phyloP scores from a whole-genome alignment of 179 eudicot species.

The Amaranthus tricolor region DNA sequence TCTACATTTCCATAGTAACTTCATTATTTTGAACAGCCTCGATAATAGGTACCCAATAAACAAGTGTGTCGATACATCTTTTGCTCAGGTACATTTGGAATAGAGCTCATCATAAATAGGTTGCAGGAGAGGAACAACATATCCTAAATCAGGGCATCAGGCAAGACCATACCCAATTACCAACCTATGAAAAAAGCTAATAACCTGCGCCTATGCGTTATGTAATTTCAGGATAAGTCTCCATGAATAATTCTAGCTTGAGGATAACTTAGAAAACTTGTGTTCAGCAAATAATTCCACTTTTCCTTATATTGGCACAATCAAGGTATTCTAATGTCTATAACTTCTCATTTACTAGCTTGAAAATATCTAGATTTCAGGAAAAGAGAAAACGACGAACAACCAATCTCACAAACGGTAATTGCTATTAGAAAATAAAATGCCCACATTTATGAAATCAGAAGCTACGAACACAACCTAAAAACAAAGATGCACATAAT shows the following conservation, averaged over 20 bases:
- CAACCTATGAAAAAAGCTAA: not conserved
- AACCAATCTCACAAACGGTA: not conserved
- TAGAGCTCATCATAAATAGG: conserved; percentile 2
- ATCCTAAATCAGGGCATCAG: not conserved
- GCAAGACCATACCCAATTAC: not conserved
- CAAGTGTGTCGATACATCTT: not conserved
- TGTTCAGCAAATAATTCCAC: not conserved
- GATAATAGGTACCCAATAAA: not conserved
- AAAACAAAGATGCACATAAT: not conserved
- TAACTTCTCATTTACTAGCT: not conserved
- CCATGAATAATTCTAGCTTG: not conserved
- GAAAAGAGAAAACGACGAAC: not conserved
- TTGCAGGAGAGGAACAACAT: not conserved
- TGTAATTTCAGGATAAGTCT: not conserved
- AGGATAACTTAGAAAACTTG: not conserved
- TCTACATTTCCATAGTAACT: not conserved
- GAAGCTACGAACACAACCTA: not conserved
- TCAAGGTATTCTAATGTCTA: not conserved
- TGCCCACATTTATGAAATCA: not conserved
- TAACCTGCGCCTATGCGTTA: not conserved
- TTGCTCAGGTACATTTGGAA: not conserved
- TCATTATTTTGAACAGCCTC: not conserved
- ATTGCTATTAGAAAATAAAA: not conserved
- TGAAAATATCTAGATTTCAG: not conserved
- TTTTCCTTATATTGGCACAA: not conserved